phyloP scores from a whole-genome alignment of 805 yeast species.

The Jamesozyma piceae region DNA sequence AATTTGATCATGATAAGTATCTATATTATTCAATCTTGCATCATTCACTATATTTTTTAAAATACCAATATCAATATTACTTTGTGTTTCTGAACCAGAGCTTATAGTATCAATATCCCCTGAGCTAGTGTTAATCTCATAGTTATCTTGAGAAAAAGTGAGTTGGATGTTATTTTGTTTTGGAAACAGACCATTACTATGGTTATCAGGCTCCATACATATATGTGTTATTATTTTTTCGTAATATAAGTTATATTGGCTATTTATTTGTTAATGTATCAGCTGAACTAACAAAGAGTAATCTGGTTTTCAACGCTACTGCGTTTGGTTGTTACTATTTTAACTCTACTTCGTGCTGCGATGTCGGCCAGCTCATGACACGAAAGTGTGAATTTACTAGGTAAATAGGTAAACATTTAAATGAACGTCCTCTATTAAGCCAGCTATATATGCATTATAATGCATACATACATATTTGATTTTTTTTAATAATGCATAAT shows the following conservation, averaged over 20 bases:
- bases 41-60: slow-evolving; percentile 11
- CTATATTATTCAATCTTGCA: slow-evolving; percentile 12
- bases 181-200: slow-evolving; percentile 16
- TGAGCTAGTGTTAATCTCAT: slow-evolving; percentile 1
- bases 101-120: not conserved
- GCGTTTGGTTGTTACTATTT: too few relatives aligned
- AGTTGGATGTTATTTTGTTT: slow-evolving; percentile 13
- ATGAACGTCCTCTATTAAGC: too few relatives aligned
- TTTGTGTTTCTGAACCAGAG: not conserved
- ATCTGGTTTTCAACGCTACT: too few relatives aligned
- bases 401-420: too few relatives aligned
- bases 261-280: too few relatives aligned
- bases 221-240: not conserved
- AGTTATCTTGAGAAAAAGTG: not conserved
- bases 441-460: too few relatives aligned
- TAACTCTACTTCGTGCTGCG: too few relatives aligned
- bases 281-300: too few relatives aligned
- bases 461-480: not conserved
- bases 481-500: not conserved
- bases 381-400: too few relatives aligned
- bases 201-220: slow-evolving; percentile 6
- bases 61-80: slow-evolving; percentile 9
- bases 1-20: slow-evolving; percentile 12
- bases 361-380: too few relatives aligned
- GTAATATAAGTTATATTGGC: too few relatives aligned